Evolutionary conservation across 1,284 basidiomycete species (phyloP).

Genomic region (Ceratobasidium sp.): DNA sequence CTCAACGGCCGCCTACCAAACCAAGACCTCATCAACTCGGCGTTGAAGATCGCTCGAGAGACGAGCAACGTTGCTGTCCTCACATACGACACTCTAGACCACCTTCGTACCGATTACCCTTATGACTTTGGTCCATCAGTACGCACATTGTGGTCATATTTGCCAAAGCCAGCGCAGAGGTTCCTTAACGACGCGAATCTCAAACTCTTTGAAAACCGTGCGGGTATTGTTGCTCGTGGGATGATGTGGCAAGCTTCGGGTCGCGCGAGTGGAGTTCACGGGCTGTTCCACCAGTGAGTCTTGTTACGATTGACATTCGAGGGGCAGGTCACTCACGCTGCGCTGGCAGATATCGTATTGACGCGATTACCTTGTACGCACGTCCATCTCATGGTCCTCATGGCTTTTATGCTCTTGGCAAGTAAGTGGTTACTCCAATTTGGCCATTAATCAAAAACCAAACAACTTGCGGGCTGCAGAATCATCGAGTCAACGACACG

Average conservation of each 20-base stretch:
- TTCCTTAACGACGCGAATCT: conserved; percentile 48
- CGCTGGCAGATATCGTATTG: conserved; percentile 80
- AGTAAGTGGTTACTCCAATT: conserved; percentile 56
- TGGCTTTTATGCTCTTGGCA: conserved; percentile 91
- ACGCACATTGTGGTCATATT: conserved; percentile 45
- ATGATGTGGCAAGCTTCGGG: conserved; percentile 73
- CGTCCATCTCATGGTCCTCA: conserved; percentile 89
- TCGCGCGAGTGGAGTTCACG: conserved; percentile 76
- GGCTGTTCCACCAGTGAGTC: conserved; percentile 73
- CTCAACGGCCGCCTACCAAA: conserved; percentile 94
- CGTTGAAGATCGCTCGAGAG: conserved; percentile 73
- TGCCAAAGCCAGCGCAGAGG: conserved; percentile 46
- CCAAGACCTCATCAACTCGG: conserved; percentile 90
- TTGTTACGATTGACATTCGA: not conserved
- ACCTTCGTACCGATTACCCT: conserved; percentile 48
- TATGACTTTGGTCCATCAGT: conserved; percentile 52
- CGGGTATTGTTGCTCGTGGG: conserved; percentile 69
- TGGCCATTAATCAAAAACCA: not conserved
- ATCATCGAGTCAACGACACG: conserved; percentile 84
- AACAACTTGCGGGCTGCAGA: conserved; percentile 54
- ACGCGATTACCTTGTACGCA: conserved; percentile 90
- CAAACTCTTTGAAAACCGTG: conserved; percentile 62
- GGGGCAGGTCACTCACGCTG: conserved; percentile 6
- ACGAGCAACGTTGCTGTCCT: conserved; percentile 75
- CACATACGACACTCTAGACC: conserved; percentile 75